Percentiles rank a stretch among this genome's conserved stretches.
These are phyloP conservation scores for Agapanthus africanus DNA, from an alignment of 106 monocot species.

Conservation along the genomic window DNA sequence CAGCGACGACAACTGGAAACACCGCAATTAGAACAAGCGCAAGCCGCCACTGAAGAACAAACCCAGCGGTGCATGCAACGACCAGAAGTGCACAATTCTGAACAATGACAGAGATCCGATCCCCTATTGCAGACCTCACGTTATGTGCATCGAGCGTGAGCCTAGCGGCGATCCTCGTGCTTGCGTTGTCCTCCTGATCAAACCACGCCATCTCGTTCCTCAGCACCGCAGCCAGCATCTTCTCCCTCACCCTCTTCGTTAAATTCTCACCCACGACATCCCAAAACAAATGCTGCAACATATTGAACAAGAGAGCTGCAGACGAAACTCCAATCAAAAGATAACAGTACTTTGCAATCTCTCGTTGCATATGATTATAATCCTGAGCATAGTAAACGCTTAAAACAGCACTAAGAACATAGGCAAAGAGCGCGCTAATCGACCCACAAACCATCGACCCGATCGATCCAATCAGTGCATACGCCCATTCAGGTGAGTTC, in stretches of 20 bases:
- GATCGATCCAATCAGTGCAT: slow-evolving; percentile 71
- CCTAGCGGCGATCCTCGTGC: slow-evolving; percentile 59
- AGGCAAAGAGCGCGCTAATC: slow-evolving; percentile 87
- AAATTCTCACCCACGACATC: slow-evolving; percentile 89
- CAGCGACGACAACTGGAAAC: slow-evolving; percentile 84
- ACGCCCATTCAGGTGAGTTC: slow-evolving; percentile 91
- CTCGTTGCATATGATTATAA: slow-evolving; percentile 49
- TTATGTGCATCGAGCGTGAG: slow-evolving; percentile 82
- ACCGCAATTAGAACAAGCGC: slow-evolving; percentile 84
- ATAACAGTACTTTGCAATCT: slow-evolving; percentile 95
- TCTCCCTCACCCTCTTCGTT: slow-evolving; percentile 77
- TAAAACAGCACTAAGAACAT: slow-evolving; percentile 88
- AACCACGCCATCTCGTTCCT: slow-evolving; percentile 89
- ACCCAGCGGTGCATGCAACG: slow-evolving; percentile 87
- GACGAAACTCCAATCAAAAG: slow-evolving; percentile 87
- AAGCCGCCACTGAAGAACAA: slow-evolving; percentile 88
- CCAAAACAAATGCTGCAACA: slow-evolving; percentile 89
- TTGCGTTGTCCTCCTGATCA: slow-evolving; percentile 78
- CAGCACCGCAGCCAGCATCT: slow-evolving; percentile 74
- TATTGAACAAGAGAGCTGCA: slow-evolving; percentile 84
- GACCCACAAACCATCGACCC: slow-evolving; percentile 93
- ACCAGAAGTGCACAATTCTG: slow-evolving; percentile 93
- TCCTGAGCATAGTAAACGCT: slow-evolving; percentile 80
- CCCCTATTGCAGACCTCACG: slow-evolving; percentile 88
- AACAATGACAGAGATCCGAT: slow-evolving; percentile 86